phyloP scores from a whole-genome alignment of 208 protist genomes.

The Acanthamoeba healyi region DNA sequence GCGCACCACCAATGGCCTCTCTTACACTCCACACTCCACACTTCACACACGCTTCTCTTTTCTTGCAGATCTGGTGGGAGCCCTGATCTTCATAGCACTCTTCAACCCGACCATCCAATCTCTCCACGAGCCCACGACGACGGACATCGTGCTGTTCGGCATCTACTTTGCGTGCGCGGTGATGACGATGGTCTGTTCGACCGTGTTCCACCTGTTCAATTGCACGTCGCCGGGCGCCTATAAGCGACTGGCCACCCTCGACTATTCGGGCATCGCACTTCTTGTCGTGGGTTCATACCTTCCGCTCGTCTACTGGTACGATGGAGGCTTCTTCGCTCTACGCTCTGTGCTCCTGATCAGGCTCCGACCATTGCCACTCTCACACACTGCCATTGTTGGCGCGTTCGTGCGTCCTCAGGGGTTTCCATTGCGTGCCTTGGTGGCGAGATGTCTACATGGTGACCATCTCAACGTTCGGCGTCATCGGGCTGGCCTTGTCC shows the following conservation, averaged over 20 bases:
- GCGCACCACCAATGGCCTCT: background rate
- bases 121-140: background rate
- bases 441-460: background rate
- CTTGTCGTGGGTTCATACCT: conserved; percentile 33
- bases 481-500: conserved; percentile 13
- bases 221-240: background rate
- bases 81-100: conserved; percentile 6
- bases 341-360: background rate
- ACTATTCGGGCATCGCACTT: conserved; percentile 28
- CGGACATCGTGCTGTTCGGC: background rate
- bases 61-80: background rate
- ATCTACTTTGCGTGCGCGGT: conserved; percentile 48
- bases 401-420: background rate
- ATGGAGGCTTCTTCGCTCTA: background rate
- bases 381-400: background rate
- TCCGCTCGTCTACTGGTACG: conserved; percentile 25
- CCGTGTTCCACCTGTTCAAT: conserved; percentile 48
- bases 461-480: background rate
- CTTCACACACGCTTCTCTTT: background rate
- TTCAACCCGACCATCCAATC: background rate
- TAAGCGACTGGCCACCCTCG: conserved; percentile 23
- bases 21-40: too few species aligned
- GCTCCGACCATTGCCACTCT: too few species aligned
- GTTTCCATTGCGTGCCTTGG: background rate
- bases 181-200: background rate